Evolutionary conservation across 805 yeast genomes (phyloP).

Genomic region (Priceomyces melissophilus): DNA sequence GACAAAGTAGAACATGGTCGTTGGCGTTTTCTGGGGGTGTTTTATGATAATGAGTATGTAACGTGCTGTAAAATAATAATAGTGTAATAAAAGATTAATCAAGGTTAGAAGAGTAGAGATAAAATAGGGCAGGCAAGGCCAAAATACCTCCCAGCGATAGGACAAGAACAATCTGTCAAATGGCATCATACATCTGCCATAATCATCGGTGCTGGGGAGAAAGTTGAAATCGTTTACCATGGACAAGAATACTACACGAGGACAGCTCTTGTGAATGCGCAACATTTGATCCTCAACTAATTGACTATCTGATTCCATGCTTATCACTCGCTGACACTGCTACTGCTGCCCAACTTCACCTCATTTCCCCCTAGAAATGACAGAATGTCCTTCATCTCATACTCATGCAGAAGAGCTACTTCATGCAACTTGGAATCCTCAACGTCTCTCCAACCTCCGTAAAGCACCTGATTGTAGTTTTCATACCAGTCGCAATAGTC

Average conservation of each 20-base stretch:
- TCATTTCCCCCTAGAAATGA: constrained; percentile 2
- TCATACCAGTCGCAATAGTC: constrained; percentile 2
- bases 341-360: not conserved
- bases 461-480: constrained; percentile 1
- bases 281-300: no score
- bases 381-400: constrained; percentile 1
- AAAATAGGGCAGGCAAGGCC: no score
- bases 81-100: constrained; percentile 6
- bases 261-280: no score
- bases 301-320: no score
- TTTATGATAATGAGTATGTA: not conserved
- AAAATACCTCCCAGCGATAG: no score
- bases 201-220: no score
- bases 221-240: no score
- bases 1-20: constrained; percentile 62
- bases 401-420: constrained; percentile 1
- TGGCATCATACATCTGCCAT: no score
- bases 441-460: constrained; percentile 4
- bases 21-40: constrained; percentile 57
- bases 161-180: no score
- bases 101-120: no score
- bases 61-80: constrained; percentile 16
- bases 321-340: no score
- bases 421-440: not conserved
- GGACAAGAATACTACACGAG: no score